Conservation (phyloP, 2,329 filamentous ascomycete genomes). For the Neofusicoccum laricinum region DNA sequence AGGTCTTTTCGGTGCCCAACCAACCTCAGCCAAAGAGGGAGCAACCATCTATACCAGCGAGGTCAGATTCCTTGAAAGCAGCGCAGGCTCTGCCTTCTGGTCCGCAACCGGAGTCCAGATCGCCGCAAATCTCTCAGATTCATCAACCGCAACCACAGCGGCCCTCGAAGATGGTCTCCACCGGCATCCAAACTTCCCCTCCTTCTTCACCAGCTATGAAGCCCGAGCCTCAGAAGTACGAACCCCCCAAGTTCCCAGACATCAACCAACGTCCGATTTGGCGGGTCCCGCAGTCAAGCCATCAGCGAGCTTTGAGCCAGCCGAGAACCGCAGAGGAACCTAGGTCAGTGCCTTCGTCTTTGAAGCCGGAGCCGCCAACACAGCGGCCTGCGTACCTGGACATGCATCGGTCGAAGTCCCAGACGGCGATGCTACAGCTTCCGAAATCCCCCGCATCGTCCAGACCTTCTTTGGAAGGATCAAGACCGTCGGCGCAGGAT, state of each 20-base stretch:
- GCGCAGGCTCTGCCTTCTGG: conserved; percentile 21
- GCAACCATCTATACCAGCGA: conserved; percentile 27
- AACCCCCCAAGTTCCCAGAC: conserved; percentile 35
- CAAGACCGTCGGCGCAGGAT: conserved; percentile 63
- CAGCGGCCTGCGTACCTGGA: conserved; percentile 44
- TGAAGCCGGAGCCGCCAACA: conserved; percentile 33
- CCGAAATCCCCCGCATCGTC: conserved; percentile 56
- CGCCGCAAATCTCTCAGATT: conserved; percentile 24
- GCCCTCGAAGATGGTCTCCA: conserved; percentile 57
- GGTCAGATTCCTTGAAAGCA: conserved; percentile 33
- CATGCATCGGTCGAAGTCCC: conserved; percentile 48
- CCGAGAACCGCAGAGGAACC: conserved; percentile 43
- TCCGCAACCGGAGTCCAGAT: conserved; percentile 26
- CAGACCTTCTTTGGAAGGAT: conserved; percentile 68
- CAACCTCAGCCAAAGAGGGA: conserved; percentile 27
- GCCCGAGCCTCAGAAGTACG: conserved; percentile 9
- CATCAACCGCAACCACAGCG: conserved; percentile 49
- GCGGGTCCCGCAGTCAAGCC: conserved; percentile 50
- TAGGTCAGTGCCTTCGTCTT: conserved; percentile 30
- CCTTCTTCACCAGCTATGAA: conserved; percentile 35
- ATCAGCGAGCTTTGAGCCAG: conserved; percentile 49
- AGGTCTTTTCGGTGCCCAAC: conserved; percentile 64
- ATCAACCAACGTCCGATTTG: conserved; percentile 49
- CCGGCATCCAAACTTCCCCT: conserved; percentile 77
- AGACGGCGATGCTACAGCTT: conserved; percentile 47